Percentiles rank a stretch among this genome's conserved stretches.
phyloP scores from a whole-genome alignment of 202 grass and related monocot genomes.

The Cymbopogon flexuosus region DNA sequence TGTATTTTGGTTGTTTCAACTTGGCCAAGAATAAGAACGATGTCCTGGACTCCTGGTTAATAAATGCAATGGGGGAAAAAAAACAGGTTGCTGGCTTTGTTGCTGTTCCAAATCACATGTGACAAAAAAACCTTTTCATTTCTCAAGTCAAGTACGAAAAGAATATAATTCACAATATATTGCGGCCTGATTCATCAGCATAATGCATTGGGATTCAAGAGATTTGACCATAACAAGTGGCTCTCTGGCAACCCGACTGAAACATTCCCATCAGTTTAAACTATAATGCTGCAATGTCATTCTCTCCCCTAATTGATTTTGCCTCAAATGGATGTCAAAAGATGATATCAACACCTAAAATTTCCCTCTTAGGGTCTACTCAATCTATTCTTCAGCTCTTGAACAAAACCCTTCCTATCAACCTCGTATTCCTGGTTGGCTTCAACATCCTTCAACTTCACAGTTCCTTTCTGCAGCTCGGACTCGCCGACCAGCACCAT shows the following conservation, averaged over 20 bases:
- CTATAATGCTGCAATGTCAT: neutral
- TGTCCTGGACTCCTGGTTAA: neutral
- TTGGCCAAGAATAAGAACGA: neutral
- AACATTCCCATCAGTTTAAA: neutral
- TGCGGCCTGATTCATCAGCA: neutral
- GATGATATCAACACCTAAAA: neutral
- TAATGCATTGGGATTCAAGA: neutral
- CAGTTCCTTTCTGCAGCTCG: conserved; percentile 14
- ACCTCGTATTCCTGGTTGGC: conserved; percentile 47
- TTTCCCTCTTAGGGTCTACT: neutral
- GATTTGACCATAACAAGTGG: neutral
- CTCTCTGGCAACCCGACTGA: neutral
- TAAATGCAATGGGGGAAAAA: neutral
- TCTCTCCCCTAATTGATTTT: neutral
- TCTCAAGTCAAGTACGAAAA: neutral
- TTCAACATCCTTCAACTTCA: conserved; percentile 61
- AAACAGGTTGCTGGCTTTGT: neutral
- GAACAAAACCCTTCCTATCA: conserved; percentile 37
- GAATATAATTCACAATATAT: neutral
- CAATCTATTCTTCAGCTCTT: conserved; percentile 45
- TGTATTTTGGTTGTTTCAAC: neutral
- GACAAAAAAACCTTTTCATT: neutral
- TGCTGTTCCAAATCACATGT: neutral
- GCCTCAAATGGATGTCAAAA: neutral
- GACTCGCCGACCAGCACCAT: conserved; percentile 47